phyloP scores from a whole-genome alignment of 345 rosid genomes.

The Eucalyptus polybractea region DNA sequence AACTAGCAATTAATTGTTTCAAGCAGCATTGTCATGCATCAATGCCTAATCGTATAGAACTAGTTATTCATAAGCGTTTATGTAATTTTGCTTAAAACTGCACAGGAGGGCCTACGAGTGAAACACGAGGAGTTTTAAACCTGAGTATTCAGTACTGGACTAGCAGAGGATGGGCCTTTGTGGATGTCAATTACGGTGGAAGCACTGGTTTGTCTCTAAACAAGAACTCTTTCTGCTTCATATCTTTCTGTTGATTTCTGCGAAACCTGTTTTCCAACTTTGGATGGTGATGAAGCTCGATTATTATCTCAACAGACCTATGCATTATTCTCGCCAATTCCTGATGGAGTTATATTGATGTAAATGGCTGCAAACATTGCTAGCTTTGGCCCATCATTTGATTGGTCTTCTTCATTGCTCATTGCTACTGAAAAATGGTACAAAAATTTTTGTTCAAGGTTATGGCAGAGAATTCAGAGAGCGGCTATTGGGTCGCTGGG shows the following conservation, averaged over 20 bases:
- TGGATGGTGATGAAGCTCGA: background rate
- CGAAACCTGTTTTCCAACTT: background rate
- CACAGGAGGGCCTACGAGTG: conserved; percentile 92
- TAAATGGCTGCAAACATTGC: background rate
- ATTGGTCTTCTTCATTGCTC: background rate
- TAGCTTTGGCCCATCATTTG: background rate
- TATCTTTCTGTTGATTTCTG: background rate
- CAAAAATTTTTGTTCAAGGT: conserved; percentile 31
- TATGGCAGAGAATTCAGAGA: conserved; percentile 94
- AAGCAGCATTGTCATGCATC: background rate
- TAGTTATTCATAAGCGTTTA: background rate
- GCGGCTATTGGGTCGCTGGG: conserved; percentile 67
- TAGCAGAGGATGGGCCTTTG: conserved; percentile 96
- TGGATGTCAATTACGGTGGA: conserved; percentile 97
- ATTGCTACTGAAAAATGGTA: background rate
- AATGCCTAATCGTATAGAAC: background rate
- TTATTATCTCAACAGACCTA: background rate
- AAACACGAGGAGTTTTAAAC: conserved; percentile 63
- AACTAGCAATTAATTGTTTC: background rate
- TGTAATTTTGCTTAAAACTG: background rate
- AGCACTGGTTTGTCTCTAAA: conserved; percentile 73
- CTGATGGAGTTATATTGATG: background rate
- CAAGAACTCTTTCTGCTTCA: background rate
- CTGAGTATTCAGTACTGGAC: conserved; percentile 89
- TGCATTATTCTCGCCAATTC: background rate